Evolutionary conservation across 2,329 filamentous ascomycete genomes (phyloP), one percentile per base, ranked within the genome.

Genomic region (Amauroascus niger): DNA sequence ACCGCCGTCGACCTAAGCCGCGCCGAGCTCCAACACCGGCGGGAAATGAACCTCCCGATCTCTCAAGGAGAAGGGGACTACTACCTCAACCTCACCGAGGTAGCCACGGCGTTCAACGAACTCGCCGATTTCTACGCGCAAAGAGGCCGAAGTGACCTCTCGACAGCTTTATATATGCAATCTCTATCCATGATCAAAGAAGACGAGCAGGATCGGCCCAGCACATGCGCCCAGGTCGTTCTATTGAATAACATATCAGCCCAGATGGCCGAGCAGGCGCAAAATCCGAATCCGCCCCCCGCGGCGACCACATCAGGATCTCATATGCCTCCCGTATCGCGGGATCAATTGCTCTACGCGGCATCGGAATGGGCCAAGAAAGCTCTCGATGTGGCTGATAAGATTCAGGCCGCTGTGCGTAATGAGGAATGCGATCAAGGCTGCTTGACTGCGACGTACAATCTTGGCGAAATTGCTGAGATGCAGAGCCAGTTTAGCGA

Each of bases 131-230:
- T 83, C 61, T 96, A 95, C 69, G 82, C 87, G 64, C 76, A 79
- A 47, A 82, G 81, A 61, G 80, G 83, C 43, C 81, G 87, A 61
- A 84, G 88, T 64, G 87, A 91, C 60, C 81, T 96, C 1, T 86
- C 90, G 5, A 79, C 90, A 20, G 89, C 90, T 2, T 76, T 96
- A 28, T 95, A 90, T 67, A 81, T 96, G 62, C 88, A 94, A 64
- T 88, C 90, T 5, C 75, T 95, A 32, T 78, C 83, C 16, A 71
- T 93, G 44, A 84, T 81, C 66, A 77, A 81, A 8, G 59, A 60
- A 22, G 67, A 67, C 4, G 69, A 73, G 44, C 37, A 52, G 13
- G 49, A 51, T 47, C 65, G 65, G 24, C 57, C 60, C 2, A 75
- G 73, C 22, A 79, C 75, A 28, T 96, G 90, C 66, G 89, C 95